Evolutionary conservation across 805 yeast species (phyloP).

Genomic region (Candida nonsorbophila): DNA sequence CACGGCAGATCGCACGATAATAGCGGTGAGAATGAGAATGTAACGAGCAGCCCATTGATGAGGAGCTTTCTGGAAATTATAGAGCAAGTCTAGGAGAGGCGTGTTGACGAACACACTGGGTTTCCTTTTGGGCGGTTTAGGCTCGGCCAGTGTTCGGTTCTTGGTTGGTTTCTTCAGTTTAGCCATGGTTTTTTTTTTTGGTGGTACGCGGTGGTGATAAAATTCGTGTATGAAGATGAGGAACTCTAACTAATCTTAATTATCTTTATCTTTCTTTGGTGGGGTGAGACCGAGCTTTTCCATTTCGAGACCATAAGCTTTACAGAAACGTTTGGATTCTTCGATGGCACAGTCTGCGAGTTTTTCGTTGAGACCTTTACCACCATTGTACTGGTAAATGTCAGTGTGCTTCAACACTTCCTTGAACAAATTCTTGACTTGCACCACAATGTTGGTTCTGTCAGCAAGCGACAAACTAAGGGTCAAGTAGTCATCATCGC

Average conservation of each 20-base stretch:
- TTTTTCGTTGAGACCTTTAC: conserved; percentile 15
- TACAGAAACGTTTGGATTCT: conserved; percentile 20
- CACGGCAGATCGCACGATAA: conserved; percentile 75
- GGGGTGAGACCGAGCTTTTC: conserved; percentile 6
- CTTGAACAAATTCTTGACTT: conserved; percentile 26
- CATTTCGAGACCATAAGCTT: conserved; percentile 18
- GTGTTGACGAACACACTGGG: conserved; percentile 26
- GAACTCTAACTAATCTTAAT: not conserved
- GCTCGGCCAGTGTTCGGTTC: conserved; percentile 1
- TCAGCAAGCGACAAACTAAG: conserved; percentile 34
- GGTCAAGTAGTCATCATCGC: conserved; percentile 21
- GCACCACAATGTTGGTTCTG: conserved; percentile 28
- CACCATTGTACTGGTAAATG: conserved; percentile 3
- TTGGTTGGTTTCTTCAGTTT: conserved; percentile 8
- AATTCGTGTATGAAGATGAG: not conserved
- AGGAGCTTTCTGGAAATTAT: conserved; percentile 72
- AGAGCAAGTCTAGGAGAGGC: conserved; percentile 73
- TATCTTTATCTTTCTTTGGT: conserved; percentile 4
- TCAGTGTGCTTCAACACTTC: conserved; percentile 10
- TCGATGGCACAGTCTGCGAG: conserved; percentile 25
- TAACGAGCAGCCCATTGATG: conserved; percentile 90
- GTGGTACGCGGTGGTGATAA: not conserved
- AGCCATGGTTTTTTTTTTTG: conserved; percentile 5
- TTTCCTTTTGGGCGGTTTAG: too few relatives aligned
- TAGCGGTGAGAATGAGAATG: conserved; percentile 64